Evolutionary conservation across 169 alveolate species (phyloP).

Genomic region (Cryptosporidium parvum): DNA sequence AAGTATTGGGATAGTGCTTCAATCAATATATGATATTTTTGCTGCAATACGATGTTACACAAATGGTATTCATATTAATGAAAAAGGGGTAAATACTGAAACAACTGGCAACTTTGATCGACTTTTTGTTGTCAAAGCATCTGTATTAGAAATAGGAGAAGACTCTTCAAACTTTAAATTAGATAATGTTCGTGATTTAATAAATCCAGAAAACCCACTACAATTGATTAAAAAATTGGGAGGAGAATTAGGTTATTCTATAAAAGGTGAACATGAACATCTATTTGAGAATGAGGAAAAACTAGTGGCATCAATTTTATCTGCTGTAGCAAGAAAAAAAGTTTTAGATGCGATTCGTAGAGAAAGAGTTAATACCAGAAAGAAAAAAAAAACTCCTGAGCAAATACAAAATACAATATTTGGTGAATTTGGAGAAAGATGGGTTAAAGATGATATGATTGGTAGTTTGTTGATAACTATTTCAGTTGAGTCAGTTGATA

Average conservation of each 20-base stretch:
- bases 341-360: conserved; percentile 53
- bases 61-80: conserved; percentile 44
- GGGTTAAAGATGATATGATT: conserved; percentile 43
- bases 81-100: conserved; percentile 28
- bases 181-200: conserved; percentile 68
- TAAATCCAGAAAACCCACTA: conserved; percentile 70
- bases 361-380: conserved; percentile 5
- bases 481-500: conserved; percentile 69
- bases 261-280: conserved; percentile 62
- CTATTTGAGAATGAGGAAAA: conserved; percentile 72
- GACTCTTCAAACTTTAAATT: conserved; percentile 25
- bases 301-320: conserved; percentile 56
- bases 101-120: conserved; percentile 55
- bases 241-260: conserved; percentile 57
- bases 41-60: conserved; percentile 70
- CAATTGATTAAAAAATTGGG: conserved; percentile 34
- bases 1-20: conserved; percentile 71
- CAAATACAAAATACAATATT: conserved; percentile 33
- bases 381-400: conserved; percentile 52
- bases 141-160: conserved; percentile 71
- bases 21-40: conserved; percentile 59
- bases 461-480: conserved; percentile 54
- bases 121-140: conserved; percentile 74
- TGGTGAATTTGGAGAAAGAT: conserved; percentile 53
- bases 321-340: conserved; percentile 63